Conservation (phyloP, 2,329 filamentous ascomycete species). For the Venturia effusa region DNA sequence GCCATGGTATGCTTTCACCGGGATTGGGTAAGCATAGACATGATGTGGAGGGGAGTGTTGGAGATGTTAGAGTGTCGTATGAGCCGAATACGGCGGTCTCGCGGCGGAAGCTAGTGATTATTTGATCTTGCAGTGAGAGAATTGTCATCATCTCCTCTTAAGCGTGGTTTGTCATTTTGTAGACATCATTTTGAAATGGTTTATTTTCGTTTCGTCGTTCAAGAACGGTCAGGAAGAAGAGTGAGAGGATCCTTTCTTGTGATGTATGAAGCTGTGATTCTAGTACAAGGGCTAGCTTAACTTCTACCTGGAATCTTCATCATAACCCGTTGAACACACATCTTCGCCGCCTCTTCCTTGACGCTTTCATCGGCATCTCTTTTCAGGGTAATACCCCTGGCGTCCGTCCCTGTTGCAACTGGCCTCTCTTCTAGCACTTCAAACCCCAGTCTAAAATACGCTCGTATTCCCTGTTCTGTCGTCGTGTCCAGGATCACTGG, state of each 20-base stretch:
- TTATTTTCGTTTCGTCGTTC: too few relatives aligned
- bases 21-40: background rate
- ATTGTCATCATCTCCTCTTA: too few relatives aligned
- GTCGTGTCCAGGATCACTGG: constrained; percentile 9
- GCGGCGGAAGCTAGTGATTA: background rate
- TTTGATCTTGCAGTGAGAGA: too few relatives aligned
- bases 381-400: background rate
- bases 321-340: constrained; percentile 4
- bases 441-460: constrained; percentile 1
- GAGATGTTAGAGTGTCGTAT: background rate
- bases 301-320: constrained; percentile 8
- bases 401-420: constrained; percentile 3
- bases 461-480: constrained; percentile 4
- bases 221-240: too few relatives aligned
- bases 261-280: too few relatives aligned
- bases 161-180: too few relatives aligned
- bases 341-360: background rate
- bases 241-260: too few relatives aligned
- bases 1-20: background rate
- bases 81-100: background rate
- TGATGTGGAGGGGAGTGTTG: background rate
- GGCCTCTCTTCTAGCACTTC: background rate
- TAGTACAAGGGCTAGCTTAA: too few relatives aligned
- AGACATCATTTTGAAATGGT: too few relatives aligned
- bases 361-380: background rate